Evolutionary conservation across 768 basidiomycete genomes (phyloP).

Genomic region (Pisolithus sp.): DNA sequence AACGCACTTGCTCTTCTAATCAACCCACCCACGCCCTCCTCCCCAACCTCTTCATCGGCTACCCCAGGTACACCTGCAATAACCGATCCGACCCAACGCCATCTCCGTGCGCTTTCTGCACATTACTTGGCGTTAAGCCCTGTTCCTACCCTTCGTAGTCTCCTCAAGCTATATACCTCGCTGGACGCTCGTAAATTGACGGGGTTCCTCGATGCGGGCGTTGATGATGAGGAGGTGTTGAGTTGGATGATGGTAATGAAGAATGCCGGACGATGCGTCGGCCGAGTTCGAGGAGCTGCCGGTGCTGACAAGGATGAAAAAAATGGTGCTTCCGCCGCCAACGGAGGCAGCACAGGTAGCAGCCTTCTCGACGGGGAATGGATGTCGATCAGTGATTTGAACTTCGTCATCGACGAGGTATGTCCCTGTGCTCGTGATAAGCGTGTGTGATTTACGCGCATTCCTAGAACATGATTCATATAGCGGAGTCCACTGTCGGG

Average conservation of each 20-base stretch:
- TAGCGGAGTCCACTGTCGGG: constrained; percentile 90
- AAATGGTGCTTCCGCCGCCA: constrained; percentile 5
- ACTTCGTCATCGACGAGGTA: constrained; percentile 93
- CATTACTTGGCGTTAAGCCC: constrained; percentile 71
- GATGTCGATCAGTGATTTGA: constrained; percentile 87
- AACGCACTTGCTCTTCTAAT: constrained; percentile 48
- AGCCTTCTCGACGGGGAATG: constrained; percentile 79
- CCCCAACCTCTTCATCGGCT: constrained; percentile 22
- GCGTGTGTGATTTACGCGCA: neutral
- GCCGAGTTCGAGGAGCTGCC: constrained; percentile 34
- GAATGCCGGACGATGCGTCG: constrained; percentile 74
- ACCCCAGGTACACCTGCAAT: constrained; percentile 14
- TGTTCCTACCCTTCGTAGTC: constrained; percentile 81
- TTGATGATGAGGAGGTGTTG: constrained; percentile 89
- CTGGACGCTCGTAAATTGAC: constrained; percentile 89
- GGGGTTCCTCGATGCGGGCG: constrained; percentile 68
- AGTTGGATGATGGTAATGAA: constrained; percentile 98
- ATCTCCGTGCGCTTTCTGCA: constrained; percentile 76
- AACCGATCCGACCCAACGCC: constrained; percentile 74
- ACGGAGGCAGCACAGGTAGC: constrained; percentile 29
- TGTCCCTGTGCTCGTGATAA: constrained; percentile 17
- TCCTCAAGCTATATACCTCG: constrained; percentile 93
- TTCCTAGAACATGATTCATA: constrained; percentile 88
- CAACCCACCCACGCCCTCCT: constrained; percentile 32
- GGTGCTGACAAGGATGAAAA: constrained; percentile 34